Evolutionary conservation across 2,329 filamentous ascomycete genomes (phyloP).

Genomic region (Torrubiella hemipterigena): DNA sequence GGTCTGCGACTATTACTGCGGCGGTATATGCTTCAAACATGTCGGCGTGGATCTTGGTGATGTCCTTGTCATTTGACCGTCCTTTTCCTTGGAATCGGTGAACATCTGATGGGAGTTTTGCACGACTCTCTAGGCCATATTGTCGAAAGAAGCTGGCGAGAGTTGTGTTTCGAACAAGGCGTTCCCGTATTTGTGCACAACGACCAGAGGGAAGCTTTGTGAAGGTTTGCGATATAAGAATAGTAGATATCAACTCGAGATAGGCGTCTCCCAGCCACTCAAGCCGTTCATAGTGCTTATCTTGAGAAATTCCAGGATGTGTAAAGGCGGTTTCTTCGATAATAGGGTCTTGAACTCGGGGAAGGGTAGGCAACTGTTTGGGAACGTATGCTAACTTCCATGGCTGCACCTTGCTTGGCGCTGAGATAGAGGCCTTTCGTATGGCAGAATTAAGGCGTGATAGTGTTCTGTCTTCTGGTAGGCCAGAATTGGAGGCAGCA

Average conservation of each 20-base stretch:
- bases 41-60: conserved; percentile 68
- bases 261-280: conserved; percentile 88
- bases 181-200: conserved; percentile 65
- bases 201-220: conserved; percentile 52
- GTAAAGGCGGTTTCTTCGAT: conserved; percentile 56
- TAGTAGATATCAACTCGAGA: conserved; percentile 63
- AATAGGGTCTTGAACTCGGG: conserved; percentile 43
- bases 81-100: conserved; percentile 14
- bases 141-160: conserved; percentile 55
- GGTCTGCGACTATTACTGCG: conserved; percentile 59
- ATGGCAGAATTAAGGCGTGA: no score
- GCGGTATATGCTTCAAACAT: conserved; percentile 87
- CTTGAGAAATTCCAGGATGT: conserved; percentile 38
- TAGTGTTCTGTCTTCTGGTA: no score
- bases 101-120: conserved; percentile 41
- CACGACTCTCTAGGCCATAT: conserved; percentile 59
- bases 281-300: conserved; percentile 58
- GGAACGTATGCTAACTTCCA: conserved; percentile 41
- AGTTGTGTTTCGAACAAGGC: conserved; percentile 69
- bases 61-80: conserved; percentile 33
- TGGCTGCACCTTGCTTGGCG: conserved; percentile 20
- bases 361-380: conserved; percentile 41
- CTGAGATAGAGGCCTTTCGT: conserved; percentile 4
- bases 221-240: conserved; percentile 65
- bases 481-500: no score